These are phyloP conservation scores for Venustampulla echinocandica DNA, from an alignment of 495 filamentous ascomycete species.

Conservation along the genomic window DNA sequence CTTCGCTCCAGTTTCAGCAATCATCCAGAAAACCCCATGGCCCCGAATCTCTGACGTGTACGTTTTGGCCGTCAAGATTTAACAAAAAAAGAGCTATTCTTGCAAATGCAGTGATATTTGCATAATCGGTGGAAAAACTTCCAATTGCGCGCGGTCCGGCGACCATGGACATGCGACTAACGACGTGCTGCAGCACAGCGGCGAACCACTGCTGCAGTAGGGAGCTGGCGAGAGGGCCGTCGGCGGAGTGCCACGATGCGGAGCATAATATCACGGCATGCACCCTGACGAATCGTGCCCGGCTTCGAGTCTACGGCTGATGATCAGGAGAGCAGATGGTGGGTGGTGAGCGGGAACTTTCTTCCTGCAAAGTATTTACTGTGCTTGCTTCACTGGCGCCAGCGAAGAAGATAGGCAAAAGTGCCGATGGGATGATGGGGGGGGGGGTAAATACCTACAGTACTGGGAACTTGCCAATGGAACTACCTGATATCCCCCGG, in stretches of 20 bases:
- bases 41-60: background rate
- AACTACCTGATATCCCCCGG: background rate
- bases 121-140: constrained; percentile 4
- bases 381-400: constrained; percentile 1
- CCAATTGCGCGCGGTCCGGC: constrained; percentile 15
- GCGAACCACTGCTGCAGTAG: constrained; percentile 15
- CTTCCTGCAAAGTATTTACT: background rate
- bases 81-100: constrained; percentile 3
- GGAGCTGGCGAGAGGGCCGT: no score
- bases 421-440: background rate
- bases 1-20: no score
- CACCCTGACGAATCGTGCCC: constrained; percentile 19
- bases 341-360: background rate
- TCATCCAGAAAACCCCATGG: no score
- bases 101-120: constrained; percentile 2
- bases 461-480: background rate
- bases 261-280: constrained; percentile 18
- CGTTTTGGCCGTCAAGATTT: background rate
- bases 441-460: background rate
- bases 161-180: constrained; percentile 11
- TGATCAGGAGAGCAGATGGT: constrained; percentile 8
- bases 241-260: constrained; percentile 24
- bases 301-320: constrained; percentile 15
- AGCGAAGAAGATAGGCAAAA: constrained; percentile 3
- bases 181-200: constrained; percentile 14